Percentiles rank a stretch among this genome's conserved stretches.
Conservation (phyloP, 2,329 filamentous ascomycete species). For the Ustulina deusta region DNA sequence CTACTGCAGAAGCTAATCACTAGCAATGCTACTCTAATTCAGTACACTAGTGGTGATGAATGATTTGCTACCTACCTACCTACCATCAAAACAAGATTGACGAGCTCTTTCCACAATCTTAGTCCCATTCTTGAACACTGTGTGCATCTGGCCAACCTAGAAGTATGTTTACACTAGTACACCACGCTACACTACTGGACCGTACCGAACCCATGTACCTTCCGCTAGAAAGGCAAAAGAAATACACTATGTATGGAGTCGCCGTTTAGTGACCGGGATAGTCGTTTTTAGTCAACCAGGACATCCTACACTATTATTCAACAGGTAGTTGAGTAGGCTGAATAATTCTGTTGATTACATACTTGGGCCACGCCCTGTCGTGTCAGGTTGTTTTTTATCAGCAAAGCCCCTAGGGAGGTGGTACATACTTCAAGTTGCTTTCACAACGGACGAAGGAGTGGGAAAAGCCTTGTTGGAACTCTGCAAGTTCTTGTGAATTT, state of each 20-base stretch:
- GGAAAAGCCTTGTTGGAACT: slow-evolving; percentile 4
- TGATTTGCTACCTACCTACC: slow-evolving; percentile 39
- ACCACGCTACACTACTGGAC: background rate
- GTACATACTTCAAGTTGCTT: background rate
- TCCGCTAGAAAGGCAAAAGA: background rate
- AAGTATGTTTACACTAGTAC: background rate
- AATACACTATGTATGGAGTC: background rate
- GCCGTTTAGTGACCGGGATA: background rate
- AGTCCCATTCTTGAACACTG: slow-evolving; percentile 32
- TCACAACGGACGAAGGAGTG: slow-evolving; percentile 8
- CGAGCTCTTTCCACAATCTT: slow-evolving; percentile 9
- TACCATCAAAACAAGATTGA: slow-evolving; percentile 32
- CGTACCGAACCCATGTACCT: slow-evolving; percentile 17
- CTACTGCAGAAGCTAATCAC: slow-evolving; percentile 38
- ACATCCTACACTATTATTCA: background rate
- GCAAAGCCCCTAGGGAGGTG: no score
- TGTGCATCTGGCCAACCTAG: slow-evolving; percentile 7
- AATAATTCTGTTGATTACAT: background rate
- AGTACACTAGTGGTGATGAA: slow-evolving; percentile 15
- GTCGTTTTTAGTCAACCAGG: background rate
- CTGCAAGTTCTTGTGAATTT: slow-evolving; percentile 8
- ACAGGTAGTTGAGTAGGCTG: background rate
- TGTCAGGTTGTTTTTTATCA: background rate
- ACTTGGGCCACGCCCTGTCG: background rate
- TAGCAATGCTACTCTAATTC: slow-evolving; percentile 38